Base-by-base conservation (phyloP, 1,284 basidiomycete genomes). In the Malassezia obtusa region DNA sequence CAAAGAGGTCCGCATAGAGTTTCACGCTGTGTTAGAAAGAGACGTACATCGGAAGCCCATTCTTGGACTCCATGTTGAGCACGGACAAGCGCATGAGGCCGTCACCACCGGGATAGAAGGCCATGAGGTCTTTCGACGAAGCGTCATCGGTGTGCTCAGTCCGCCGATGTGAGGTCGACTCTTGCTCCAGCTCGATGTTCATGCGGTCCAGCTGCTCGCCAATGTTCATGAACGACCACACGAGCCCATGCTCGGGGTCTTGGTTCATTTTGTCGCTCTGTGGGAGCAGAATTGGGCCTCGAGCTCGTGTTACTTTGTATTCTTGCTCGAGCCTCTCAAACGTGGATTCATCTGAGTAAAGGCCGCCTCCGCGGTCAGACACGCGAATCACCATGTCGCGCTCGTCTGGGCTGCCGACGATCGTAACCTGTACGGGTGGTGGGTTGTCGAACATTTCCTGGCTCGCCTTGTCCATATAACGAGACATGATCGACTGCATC, bases 341-440 rank as follows among this genome's bases (percentile, higher is more conserved):
- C 14, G 15, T 9, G 14, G 32, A 2, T 36, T 28, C 36, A 25
- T 30, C 37, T 15, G 17, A 38, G 11, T 30, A n/a, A 21, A 56
- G 44, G 11, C 63, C 63, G 31, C 63, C 63, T 17, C 63, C 63
- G 14, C 36, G 47, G 46, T 73, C 71, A 1, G 63, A 66, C 26
- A 73, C 63, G 12, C 71, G 53, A 15, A 73, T 65, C 50, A 71
- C 66, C 39, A 73, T 47, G 43, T 73, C 71, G n/a, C 64, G 64
- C 25, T 62, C 63, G 8, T 61, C 63, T 14, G 65, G 65, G 0
- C 68, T 68, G 17, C 65, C 63, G 4, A 73, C 71, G 19, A 73
- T 67, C 30, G 65, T 69, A n/a, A 68, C 62, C 7, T 58, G 45
- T 2, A 73, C 65, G 21, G 44, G 45, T 2, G 50, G 50, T 17